These are phyloP conservation scores for Diophrys appendiculata DNA, from an alignment of 73 alveolate genomes.

Conservation along the genomic window DNA sequence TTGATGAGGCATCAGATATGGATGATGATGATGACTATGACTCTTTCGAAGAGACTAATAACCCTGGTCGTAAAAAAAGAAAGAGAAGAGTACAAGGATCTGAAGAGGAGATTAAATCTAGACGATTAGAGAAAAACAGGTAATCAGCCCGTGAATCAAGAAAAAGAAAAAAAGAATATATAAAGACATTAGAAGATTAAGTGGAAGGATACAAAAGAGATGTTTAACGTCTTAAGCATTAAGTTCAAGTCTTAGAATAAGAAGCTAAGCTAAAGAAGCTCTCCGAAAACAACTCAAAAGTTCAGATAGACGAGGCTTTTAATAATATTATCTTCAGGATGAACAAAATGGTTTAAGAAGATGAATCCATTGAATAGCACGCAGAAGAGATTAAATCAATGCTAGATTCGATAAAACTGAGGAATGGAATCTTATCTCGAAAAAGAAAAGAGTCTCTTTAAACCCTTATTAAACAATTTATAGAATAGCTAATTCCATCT, in stretches of 20 bases:
- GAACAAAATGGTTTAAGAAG: background rate
- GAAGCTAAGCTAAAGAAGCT: background rate
- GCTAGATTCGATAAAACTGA: background rate
- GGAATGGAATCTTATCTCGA: background rate
- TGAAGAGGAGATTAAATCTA: constrained; percentile 26
- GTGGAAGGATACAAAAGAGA: background rate
- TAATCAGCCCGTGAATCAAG: constrained; percentile 79
- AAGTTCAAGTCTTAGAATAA: background rate
- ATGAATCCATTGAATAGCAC: background rate
- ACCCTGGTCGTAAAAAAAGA: background rate
- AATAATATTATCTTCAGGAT: background rate
- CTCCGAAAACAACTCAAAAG: background rate
- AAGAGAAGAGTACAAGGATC: constrained; percentile 4
- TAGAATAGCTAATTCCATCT: background rate
- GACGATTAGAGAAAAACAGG: constrained; percentile 70
- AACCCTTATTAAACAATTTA: background rate
- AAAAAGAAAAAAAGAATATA: constrained; percentile 73
- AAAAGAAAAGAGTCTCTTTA: background rate
- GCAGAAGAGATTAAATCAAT: background rate
- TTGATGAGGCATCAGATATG: background rate
- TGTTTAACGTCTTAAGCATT: background rate
- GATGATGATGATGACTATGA: constrained; percentile 33
- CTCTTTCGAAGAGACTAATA: constrained; percentile 10
- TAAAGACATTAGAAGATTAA: constrained; percentile 47
- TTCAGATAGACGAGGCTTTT: background rate